Base-by-base conservation (phyloP, 176 grass and related monocot genomes). In the Oryza meridionalis region DNA sequence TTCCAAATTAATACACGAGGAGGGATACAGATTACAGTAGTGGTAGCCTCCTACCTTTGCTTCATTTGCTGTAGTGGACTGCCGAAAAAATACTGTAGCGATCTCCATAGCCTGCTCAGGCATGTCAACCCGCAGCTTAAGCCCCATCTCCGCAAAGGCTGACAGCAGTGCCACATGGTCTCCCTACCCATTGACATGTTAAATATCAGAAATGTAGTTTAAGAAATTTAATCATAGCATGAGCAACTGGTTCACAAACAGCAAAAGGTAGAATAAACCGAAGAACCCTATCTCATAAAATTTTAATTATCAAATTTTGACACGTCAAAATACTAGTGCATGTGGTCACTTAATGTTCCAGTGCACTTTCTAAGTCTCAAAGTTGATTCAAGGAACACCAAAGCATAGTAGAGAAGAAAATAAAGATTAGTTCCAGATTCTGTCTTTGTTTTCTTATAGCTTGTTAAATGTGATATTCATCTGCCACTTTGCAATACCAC, bases 111-210 rank as follows among this genome's bases (percentile, higher is more conserved):
- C 67, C 70, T 95, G 96, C 73, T 98, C 82, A 81, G 96, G 96
- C 96, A 98, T 98, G 77, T 98, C 96, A 75, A 98, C 84, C 37
- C 96, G 87, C 81, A 98, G 84, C 87, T 94, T 98, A 83, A 98
- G 92, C 83, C 96, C 96, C 93, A 98, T 98, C 82, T 98, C 91
- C 64, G 87, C 86, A 88, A 98, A 98, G 58, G 96, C 93, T 86
- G 93, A 89, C 67, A 98, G 58, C 76, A 98, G 70, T 79, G 93
- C 96, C 66, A 95, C 96, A 53, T 94, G 96, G 82, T 98, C 96
- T 67, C 93, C 96, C 96, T 98, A 78, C 38, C 84, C 31, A 88
- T 70, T 35, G 51, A 32, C 10, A 80, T 93, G 55, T 26, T 61
- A 77, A 9, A 80, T 86, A 26, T 73, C 67, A 81, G 55, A 81